These are phyloP conservation scores for Achaetomium macrosporum DNA, from an alignment of 2,329 filamentous ascomycete species.

Conservation along the genomic window DNA sequence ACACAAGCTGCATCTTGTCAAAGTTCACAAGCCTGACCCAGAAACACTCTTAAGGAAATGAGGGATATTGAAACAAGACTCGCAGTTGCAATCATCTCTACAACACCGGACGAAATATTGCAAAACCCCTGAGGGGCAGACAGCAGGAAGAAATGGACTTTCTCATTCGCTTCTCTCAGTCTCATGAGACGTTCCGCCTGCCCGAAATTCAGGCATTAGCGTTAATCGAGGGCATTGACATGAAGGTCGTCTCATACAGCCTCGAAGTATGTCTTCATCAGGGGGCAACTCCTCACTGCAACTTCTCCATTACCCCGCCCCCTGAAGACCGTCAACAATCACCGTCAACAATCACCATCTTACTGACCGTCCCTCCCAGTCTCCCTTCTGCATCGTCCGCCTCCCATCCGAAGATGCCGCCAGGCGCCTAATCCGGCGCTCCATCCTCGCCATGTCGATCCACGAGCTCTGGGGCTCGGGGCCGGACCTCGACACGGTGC, in stretches of 20 bases:
- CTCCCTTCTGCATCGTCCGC: conserved; percentile 75
- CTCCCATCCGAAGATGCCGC: conserved; percentile 63
- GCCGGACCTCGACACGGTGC: conserved; percentile 59
- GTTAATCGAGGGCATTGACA: conserved; percentile 55
- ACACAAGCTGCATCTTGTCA: neutral
- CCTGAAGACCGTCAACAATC: conserved; percentile 12
- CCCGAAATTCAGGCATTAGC: conserved; percentile 81
- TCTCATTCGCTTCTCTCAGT: conserved; percentile 82
- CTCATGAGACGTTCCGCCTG: conserved; percentile 83
- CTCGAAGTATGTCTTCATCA: conserved; percentile 57
- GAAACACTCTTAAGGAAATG: neutral
- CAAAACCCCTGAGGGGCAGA: neutral
- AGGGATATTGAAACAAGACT: neutral
- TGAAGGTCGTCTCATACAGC: conserved; percentile 71
- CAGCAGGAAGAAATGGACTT: conserved; percentile 52
- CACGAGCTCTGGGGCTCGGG: conserved; percentile 86
- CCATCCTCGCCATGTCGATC: conserved; percentile 75
- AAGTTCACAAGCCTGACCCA: neutral
- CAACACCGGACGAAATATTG: conserved; percentile 2
- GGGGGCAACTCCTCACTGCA: neutral
- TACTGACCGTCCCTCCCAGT: conserved; percentile 43
- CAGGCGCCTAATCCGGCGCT: conserved; percentile 61
- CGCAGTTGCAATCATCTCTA: neutral
- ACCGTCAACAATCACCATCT: conserved; percentile 19
- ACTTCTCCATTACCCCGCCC: conserved; percentile 6